Evolutionary conservation across 2,329 filamentous ascomycete species (phyloP), one percentile per base, ranked within the genome.

Genomic region (Hirsutella minnesotensis): DNA sequence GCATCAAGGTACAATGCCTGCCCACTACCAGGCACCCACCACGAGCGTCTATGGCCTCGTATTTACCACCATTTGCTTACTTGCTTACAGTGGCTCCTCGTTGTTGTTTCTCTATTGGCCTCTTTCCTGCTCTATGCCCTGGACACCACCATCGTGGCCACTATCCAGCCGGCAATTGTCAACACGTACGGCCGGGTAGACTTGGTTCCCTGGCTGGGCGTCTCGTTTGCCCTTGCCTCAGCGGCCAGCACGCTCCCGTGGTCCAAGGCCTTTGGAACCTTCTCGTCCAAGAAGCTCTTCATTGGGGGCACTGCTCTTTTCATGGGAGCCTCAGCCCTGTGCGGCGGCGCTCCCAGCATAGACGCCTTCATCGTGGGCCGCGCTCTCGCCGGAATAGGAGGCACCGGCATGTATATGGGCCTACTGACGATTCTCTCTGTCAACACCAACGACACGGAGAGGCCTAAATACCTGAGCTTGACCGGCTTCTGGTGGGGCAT

Each of bases 401-500:
- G 44, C 12, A 35, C 18, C 13, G 44, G 44, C n/a, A 37, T 45
- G 36, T 39, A 55, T 51, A 1, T 61, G 54, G 16, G 59, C 30
- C n/a, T 39, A n/a, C 12, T 45, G 35, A 42, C 39, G 9, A 33
- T 39, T 9, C 21, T 45, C 13, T 42, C 44, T 8, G 37, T 39
- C 20, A 33, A 35, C 16, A 35, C 33, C 15, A 35, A 18, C 33
- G 33, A 35, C 57, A 3, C 56, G 56, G 44, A 45, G 20, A 34
- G 36, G 13, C 39, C 39, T 7, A 12, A 12, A 5, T 45, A 45
- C 21, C 51, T 57, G 46, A 45, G 49, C 29, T 41, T 48, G 7
- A 51, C 52, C 3, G 58, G 58, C 1, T 42, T 63, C 9, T 47
- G 52, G 0, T 72, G 66, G 64, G 67, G 68, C 33, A 43, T 68